Percentiles rank a stretch among this genome's conserved stretches.
phyloP scores from a whole-genome alignment of 2,329 filamentous ascomycete species.

The Cladosporium colombiae region DNA sequence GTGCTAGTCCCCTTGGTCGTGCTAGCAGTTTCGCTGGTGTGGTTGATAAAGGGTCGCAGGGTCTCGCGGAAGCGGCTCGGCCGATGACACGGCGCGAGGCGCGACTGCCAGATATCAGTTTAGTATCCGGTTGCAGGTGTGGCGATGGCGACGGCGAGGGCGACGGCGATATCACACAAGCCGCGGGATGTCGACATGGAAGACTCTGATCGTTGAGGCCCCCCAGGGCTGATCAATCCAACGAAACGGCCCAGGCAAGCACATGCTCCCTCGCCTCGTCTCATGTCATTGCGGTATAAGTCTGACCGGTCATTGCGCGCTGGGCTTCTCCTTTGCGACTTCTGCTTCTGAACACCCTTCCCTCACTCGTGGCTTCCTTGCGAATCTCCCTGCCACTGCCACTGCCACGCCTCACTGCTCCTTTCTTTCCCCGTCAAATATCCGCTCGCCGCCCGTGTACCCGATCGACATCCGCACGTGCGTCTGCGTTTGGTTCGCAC shows the following conservation, averaged over 20 bases:
- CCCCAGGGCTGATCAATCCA: constrained; percentile 7
- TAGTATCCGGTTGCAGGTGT: background rate
- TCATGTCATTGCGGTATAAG: background rate
- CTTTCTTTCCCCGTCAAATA: constrained; percentile 1
- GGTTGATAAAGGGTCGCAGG: background rate
- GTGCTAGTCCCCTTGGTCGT: background rate
- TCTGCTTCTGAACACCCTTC: background rate
- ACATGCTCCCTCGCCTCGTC: background rate
- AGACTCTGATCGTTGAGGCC: background rate
- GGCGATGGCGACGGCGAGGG: background rate
- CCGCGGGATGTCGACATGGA: background rate
- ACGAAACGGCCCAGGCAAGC: constrained; percentile 1
- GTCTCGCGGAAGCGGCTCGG: constrained; percentile 14
- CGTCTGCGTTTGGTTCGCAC: constrained; percentile 10
- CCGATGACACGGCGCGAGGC: background rate
- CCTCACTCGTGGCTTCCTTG: background rate
- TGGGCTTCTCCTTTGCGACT: background rate
- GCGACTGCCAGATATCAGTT: constrained; percentile 1
- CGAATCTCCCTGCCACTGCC: background rate
- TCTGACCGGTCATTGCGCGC: constrained; percentile 6
- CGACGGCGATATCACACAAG: background rate
- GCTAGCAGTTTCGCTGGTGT: background rate
- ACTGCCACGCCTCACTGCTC: constrained; percentile 12
- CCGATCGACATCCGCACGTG: constrained; percentile 9
- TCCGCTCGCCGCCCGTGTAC: constrained; percentile 1